Percentiles rank a stretch among this genome's conserved stretches.
phyloP scores from a whole-genome alignment of 805 yeast genomes.

The Lipomyces orientalis region DNA sequence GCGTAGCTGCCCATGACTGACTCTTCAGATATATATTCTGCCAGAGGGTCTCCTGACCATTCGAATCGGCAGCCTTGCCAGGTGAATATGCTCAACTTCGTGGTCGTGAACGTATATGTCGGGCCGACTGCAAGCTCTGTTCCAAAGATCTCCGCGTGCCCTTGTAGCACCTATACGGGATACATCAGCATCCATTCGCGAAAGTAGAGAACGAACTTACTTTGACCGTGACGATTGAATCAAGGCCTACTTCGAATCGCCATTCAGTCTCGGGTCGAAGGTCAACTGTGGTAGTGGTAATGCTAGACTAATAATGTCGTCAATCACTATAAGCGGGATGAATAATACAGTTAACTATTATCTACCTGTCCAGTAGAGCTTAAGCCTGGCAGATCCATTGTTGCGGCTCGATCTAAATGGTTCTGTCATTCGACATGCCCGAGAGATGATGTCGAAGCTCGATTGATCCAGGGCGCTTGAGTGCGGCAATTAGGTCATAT shows the following conservation, averaged over 20 bases:
- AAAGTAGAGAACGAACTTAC: constrained; percentile 42
- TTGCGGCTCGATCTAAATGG: not conserved
- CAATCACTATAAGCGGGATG: not conserved
- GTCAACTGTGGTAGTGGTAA: constrained; percentile 32
- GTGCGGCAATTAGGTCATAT: no score
- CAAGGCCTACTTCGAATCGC: constrained; percentile 72
- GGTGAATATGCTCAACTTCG: constrained; percentile 61
- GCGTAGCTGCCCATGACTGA: constrained; percentile 67
- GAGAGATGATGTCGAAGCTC: no score
- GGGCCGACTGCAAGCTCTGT: constrained; percentile 82
- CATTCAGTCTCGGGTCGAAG: constrained; percentile 60
- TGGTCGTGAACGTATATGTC: constrained; percentile 62
- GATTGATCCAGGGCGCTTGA: no score
- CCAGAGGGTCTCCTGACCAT: constrained; percentile 47
- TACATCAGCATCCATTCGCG: not conserved
- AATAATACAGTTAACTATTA: not conserved
- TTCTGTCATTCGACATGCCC: not conserved
- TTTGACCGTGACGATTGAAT: constrained; percentile 56
- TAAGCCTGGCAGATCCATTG: constrained; percentile 17
- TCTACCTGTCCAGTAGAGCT: constrained; percentile 5
- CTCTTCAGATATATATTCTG: constrained; percentile 72
- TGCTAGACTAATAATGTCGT: constrained; percentile 3
- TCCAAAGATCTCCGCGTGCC: constrained; percentile 90
- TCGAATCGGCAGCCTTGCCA: constrained; percentile 69
- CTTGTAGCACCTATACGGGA: constrained; percentile 52